These are phyloP conservation scores for Dactylella cylindrospora DNA, from an alignment of 2,329 filamentous ascomycete species.

Conservation along the genomic window DNA sequence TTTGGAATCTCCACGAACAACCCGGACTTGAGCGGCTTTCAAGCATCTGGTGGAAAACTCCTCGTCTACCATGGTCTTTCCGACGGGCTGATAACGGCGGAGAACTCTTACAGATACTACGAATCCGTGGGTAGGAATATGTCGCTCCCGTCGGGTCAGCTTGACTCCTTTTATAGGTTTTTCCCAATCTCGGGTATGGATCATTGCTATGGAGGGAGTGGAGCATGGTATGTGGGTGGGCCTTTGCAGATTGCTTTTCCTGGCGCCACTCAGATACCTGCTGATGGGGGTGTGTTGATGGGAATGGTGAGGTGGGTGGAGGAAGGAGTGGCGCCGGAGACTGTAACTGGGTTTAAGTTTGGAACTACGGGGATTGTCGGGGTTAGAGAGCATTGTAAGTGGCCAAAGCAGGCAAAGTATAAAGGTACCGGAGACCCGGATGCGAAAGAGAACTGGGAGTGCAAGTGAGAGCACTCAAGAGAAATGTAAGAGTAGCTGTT, in stretches of 20 bases:
- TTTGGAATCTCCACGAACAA: slow-evolving; percentile 53
- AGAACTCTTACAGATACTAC: slow-evolving; percentile 23
- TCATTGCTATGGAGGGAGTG: slow-evolving; percentile 50
- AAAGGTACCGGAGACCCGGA: slow-evolving; percentile 25
- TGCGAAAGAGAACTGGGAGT: slow-evolving; percentile 14
- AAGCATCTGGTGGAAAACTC: slow-evolving; percentile 54
- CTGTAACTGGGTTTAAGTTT: slow-evolving; percentile 46
- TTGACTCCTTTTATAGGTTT: slow-evolving; percentile 50
- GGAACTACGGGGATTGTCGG: background rate
- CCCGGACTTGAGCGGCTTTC: slow-evolving; percentile 53
- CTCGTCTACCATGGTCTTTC: slow-evolving; percentile 56
- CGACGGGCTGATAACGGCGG: slow-evolving; percentile 13
- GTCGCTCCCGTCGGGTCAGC: slow-evolving; percentile 12
- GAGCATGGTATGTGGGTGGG: slow-evolving; percentile 39
- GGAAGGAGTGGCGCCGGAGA: slow-evolving; percentile 51
- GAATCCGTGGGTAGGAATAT: slow-evolving; percentile 17
- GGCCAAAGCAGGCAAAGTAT: slow-evolving; percentile 21
- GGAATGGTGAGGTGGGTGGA: slow-evolving; percentile 59
- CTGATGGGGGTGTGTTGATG: slow-evolving; percentile 50
- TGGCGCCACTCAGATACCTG: slow-evolving; percentile 5
- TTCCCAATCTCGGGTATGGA: slow-evolving; percentile 51
- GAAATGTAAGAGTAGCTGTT: no score
- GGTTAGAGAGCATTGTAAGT: slow-evolving; percentile 26
- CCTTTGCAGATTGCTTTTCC: slow-evolving; percentile 1
- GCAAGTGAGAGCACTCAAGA: no score